Conservation (phyloP, 2,329 filamentous ascomycete species). For the Botrytis deweyae region DNA sequence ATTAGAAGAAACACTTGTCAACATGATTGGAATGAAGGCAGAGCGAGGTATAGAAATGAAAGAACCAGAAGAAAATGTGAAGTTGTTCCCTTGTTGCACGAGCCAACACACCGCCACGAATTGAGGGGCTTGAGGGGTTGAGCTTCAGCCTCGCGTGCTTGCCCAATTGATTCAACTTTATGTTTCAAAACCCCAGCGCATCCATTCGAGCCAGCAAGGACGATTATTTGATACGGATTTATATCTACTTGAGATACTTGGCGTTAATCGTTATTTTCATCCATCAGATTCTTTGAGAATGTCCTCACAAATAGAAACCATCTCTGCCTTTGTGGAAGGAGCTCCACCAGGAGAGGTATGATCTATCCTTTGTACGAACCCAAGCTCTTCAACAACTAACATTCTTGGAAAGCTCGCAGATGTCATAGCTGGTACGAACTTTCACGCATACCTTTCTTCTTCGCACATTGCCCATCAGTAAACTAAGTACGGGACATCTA, state of each 20-base stretch:
- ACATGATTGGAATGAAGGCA: not conserved
- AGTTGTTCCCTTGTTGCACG: not conserved
- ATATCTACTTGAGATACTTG: conserved; percentile 8
- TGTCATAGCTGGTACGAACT: conserved; percentile 72
- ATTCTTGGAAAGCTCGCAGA: conserved; percentile 67
- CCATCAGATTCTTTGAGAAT: conserved; percentile 25
- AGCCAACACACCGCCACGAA: conserved; percentile 8
- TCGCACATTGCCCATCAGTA: not conserved
- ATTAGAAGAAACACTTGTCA: not conserved
- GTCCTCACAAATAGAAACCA: conserved; percentile 52
- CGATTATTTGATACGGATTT: not conserved
- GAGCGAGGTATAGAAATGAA: not conserved
- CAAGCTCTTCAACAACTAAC: conserved; percentile 28
- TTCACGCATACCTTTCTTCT: not conserved
- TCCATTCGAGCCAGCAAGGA: conserved; percentile 17
- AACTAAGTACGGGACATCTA: conserved; percentile 15
- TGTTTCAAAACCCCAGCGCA: conserved; percentile 14
- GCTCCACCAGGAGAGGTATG: conserved; percentile 93
- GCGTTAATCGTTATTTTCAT: not conserved
- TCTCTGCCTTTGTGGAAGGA: conserved; percentile 87
- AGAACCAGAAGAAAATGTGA: not conserved
- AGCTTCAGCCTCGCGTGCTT: conserved; percentile 15
- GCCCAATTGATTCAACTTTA: conserved; percentile 14
- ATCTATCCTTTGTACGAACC: conserved; percentile 25
- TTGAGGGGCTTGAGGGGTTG: conserved; percentile 9